These are phyloP conservation scores for Cyclospora cayetanensis DNA, from an alignment of 169 alveolate species.

Conservation along the genomic window DNA sequence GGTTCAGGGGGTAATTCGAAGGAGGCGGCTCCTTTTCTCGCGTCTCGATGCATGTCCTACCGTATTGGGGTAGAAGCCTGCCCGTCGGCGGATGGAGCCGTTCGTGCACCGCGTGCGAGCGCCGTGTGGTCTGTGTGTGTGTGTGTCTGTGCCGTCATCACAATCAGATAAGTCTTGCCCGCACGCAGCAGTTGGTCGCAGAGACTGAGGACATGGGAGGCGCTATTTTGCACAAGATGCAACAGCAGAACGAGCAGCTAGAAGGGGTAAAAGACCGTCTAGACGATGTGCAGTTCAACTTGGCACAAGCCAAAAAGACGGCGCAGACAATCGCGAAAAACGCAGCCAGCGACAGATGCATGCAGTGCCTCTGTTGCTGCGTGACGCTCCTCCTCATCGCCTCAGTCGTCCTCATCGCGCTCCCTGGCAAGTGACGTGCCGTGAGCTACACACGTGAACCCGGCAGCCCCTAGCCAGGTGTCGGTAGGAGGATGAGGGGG, in stretches of 20 bases:
- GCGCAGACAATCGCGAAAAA: constrained; percentile 55
- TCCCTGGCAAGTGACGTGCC: constrained; percentile 55
- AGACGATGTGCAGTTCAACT: constrained; percentile 49
- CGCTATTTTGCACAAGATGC: neutral
- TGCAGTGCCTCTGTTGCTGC: constrained; percentile 69
- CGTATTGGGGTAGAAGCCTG: neutral
- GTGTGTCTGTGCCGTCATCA: neutral
- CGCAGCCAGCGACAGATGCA: constrained; percentile 71
- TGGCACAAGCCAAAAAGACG: constrained; percentile 49
- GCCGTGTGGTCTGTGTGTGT: neutral
- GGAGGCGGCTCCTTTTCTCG: neutral
- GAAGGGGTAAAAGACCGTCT: constrained; percentile 18
- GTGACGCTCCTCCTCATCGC: constrained; percentile 51
- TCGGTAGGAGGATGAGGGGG: too few relatives aligned
- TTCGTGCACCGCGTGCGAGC: neutral
- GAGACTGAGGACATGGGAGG: constrained; percentile 70
- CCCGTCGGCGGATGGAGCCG: neutral
- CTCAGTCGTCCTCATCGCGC: constrained; percentile 58
- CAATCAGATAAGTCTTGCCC: constrained; percentile 57
- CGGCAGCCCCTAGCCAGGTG: too few relatives aligned
- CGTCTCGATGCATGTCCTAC: neutral
- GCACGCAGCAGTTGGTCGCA: constrained; percentile 66
- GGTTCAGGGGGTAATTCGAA: neutral
- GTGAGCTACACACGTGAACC: too few relatives aligned
- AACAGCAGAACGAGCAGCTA: constrained; percentile 71